Base-by-base conservation (phyloP, 2,329 filamentous ascomycete genomes). In the Fusarium sp. region DNA sequence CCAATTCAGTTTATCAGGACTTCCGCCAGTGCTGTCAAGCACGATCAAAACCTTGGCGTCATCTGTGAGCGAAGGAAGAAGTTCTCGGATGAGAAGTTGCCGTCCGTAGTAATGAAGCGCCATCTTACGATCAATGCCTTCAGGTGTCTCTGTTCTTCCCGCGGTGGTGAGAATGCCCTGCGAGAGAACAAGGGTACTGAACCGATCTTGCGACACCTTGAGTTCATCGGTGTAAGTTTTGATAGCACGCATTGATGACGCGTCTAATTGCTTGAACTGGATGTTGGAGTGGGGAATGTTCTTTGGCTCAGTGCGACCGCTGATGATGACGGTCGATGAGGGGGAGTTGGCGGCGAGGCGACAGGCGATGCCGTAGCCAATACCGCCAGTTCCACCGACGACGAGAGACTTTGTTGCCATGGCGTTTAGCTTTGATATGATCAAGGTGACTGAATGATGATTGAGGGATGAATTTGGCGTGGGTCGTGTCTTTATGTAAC, bases 31-130 rank as follows among this genome's bases (percentile, higher is more conserved):
- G 2, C 77, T 69, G 33, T 82, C 81, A 1, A 84, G 74, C 4
- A 86, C 82, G 9, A 83, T 79, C 61, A 86, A 65, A 9, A 85
- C 82, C 33, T 80, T 83, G 11, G 82, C 78, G n/a, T 81, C 77
- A 0, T 76, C 70, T 36, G 74, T 79, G n/a, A 85, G 71, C 0
- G 77, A 72, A 0, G 85, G 83, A 1, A 82, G 67, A 9, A 87
- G 78, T 41, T 84, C 82, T 20, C 78, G 75, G 28, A 85, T 81
- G 20, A 86, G 81, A 0, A 84, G 80, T 68, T 86, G 84, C 18
- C 80, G 81, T 22, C 84, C 81, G 64, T 86, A 86, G 68, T 84
- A 86, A 61, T 85, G 83, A n/a, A 86, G 76, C 1, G 80, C 81
- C 78, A 86, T 82, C 70, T 85, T 86, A 51, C 78, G 78, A 53